Percentiles rank a stretch among this genome's conserved stretches.
Evolutionary conservation across 306 rosid species (phyloP).

Genomic region (Begonia peltatifolia): DNA sequence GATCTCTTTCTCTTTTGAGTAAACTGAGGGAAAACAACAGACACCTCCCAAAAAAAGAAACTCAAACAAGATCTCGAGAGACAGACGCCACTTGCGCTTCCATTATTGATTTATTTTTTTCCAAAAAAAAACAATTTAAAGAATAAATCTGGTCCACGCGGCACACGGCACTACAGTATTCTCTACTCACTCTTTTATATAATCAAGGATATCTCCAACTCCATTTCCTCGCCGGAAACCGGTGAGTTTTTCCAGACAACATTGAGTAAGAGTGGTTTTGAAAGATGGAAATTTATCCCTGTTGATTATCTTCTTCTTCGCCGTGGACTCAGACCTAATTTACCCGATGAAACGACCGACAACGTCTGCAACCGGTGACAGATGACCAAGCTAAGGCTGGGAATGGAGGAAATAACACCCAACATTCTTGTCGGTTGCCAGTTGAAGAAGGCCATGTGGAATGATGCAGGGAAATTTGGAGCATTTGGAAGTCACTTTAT

Average conservation of each 20-base stretch:
- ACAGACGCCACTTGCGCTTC: conserved; percentile 17
- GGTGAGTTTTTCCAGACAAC: no score
- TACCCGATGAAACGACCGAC: conserved; percentile 16
- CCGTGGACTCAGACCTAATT: neutral
- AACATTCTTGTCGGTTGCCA: conserved; percentile 67
- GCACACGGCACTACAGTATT: no score
- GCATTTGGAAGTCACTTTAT: conserved; percentile 6
- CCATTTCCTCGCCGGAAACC: no score
- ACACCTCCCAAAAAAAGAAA: conserved; percentile 35
- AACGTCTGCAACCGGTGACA: conserved; percentile 48
- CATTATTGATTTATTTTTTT: neutral
- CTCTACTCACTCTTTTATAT: no score
- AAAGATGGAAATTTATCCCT: no score
- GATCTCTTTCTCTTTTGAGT: conserved; percentile 50
- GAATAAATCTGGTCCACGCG: no score
- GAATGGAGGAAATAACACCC: conserved; percentile 8
- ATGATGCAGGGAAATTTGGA: conserved; percentile 19
- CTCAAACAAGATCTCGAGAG: neutral
- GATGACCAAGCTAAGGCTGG: conserved; percentile 1
- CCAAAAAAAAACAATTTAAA: no score
- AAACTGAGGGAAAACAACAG: conserved; percentile 20
- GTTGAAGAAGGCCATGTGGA: conserved; percentile 23
- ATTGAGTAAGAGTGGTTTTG: no score
- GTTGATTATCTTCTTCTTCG: neutral
- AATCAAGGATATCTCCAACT: no score